Conservation (phyloP, 805 yeast genomes). For the Jamesozyma lodderae region DNA sequence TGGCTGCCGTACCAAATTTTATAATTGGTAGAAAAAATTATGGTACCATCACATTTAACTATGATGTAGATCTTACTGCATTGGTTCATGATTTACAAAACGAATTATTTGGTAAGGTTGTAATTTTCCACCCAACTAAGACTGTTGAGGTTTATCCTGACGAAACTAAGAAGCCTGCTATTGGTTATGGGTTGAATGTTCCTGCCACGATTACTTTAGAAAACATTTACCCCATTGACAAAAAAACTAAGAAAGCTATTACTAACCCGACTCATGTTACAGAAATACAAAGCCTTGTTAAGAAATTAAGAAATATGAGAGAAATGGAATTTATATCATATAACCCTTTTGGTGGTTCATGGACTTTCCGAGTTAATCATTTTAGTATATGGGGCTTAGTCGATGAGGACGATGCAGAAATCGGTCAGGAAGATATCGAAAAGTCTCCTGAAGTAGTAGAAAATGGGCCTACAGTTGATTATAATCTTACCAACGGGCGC, state of each 20-base stretch:
- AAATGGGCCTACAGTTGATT: background rate
- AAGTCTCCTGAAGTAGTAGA: conserved; percentile 10
- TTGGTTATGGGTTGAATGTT: conserved; percentile 64
- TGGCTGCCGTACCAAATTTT: conserved; percentile 51
- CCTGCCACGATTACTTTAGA: conserved; percentile 69
- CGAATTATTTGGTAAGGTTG: conserved; percentile 34
- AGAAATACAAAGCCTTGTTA: conserved; percentile 41
- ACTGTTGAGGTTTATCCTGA: conserved; percentile 58
- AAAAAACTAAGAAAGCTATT: conserved; percentile 21
- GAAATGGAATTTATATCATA: conserved; percentile 79
- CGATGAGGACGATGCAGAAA: conserved; percentile 51
- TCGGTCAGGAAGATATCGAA: conserved; percentile 39
- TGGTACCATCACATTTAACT: conserved; percentile 59
- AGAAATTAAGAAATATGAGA: conserved; percentile 40
- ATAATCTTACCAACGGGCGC: conserved; percentile 1
- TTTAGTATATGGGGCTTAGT: conserved; percentile 91
- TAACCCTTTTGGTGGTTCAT: conserved; percentile 62
- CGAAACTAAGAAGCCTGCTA: conserved; percentile 42
- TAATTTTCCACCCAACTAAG: conserved; percentile 39
- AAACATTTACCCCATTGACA: conserved; percentile 43
- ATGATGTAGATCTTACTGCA: conserved; percentile 59
- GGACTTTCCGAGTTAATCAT: conserved; percentile 81
- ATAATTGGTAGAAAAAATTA: conserved; percentile 57
- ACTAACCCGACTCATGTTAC: conserved; percentile 30
- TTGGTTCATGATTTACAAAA: conserved; percentile 35